phyloP scores from a whole-genome alignment of 2,329 filamentous ascomycete genomes.

The Stemphylium lycopersici region DNA sequence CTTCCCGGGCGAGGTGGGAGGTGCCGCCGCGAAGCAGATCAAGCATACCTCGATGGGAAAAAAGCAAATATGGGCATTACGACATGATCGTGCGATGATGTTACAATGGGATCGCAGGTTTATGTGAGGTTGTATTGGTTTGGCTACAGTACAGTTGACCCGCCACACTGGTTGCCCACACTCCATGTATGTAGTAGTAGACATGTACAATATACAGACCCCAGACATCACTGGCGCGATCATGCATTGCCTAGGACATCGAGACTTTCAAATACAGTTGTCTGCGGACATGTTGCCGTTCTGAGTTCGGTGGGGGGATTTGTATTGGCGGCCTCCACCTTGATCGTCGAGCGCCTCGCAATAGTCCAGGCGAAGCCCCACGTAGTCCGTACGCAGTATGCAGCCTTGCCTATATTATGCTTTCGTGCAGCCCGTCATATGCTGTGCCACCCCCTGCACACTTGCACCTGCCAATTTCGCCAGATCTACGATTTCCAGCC shows the following conservation, averaged over 20 bases:
- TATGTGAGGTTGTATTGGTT: no score
- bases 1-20: not conserved
- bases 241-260: not conserved
- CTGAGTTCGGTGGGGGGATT: not conserved
- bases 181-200: not conserved
- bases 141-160: no score
- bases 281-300: slow-evolving; percentile 5
- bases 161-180: not conserved
- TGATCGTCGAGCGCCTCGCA: not conserved
- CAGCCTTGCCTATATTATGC: not conserved
- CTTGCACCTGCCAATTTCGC: not conserved
- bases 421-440: not conserved
- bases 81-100: not conserved
- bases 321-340: not conserved
- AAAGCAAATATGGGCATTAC: not conserved
- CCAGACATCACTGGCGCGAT: no score
- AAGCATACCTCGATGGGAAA: not conserved
- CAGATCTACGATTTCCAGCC: not conserved
- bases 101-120: not conserved
- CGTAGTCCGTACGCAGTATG: not conserved
- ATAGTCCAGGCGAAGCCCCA: not conserved
- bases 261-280: not conserved
- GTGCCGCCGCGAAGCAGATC: not conserved
- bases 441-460: slow-evolving; percentile 7
- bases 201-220: no score